Evolutionary conservation across 208 protist species (phyloP), one percentile per base, ranked within the genome.

Genomic region (Trypanosoma mega): DNA sequence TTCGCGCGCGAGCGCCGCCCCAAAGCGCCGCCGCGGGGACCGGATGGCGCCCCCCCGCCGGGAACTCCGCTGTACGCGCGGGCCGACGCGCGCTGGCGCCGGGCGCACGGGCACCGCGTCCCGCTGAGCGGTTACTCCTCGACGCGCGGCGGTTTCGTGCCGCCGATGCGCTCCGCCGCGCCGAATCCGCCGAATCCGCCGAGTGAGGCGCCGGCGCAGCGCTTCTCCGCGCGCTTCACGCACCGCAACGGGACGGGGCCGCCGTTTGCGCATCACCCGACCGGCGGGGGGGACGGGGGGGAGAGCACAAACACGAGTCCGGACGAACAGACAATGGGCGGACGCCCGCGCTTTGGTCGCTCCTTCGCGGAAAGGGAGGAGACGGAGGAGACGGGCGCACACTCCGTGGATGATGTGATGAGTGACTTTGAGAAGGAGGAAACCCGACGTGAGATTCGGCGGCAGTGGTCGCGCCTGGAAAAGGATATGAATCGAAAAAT

Each of bases 61-160:
- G 33, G 37, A 8, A 16, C 33, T 8, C 45, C 30, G 30, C 50
- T 60, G 50, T 62, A 31, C 37, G 31, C 46, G 52, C 50, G 44
- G 6, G 70, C 72, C 3, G 71, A 90, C 26, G 57, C 68, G 57
- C 76, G 68, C 2, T 87, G 79, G 76, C 68, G 74, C 4, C 70
- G 72, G 21, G 83, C 83, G 4, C 83, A 90, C 54, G 80, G 83
- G 23, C 39, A 50, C 2, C 79, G 80, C 2, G 83, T 90, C 46
- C 83, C 83, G 4, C 60, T 90, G 11, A 90, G 83, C 45, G 83
- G 74, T 11, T 90, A 90, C 74, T 73, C 56, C 14, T 27, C 45
- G 23, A 18, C n/a, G 34, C 36, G 45, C 11, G 46, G 21, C 21
- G 37, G 41, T 37, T 43, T 3, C 6, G 31, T 12, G 18, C 20